phyloP scores from a whole-genome alignment of 441 rosid species.

The Gossypium schwendimanii region DNA sequence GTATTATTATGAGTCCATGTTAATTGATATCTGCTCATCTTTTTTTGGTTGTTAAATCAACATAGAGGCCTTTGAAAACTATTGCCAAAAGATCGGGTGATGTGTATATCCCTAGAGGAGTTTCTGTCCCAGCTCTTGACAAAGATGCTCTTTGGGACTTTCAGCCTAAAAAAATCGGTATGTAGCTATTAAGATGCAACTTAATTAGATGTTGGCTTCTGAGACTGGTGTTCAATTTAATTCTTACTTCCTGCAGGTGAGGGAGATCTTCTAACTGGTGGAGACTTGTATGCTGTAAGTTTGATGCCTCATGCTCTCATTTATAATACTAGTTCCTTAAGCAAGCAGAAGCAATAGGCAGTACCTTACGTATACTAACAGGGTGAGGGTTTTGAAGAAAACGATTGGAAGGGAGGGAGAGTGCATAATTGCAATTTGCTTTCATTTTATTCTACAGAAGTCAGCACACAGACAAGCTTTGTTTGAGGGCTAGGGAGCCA shows the following conservation, averaged over 20 bases:
- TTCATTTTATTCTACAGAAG: neutral
- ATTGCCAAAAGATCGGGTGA: slow-evolving; percentile 91
- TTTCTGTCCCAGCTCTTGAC: slow-evolving; percentile 95
- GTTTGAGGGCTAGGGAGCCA: neutral
- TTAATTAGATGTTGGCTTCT: neutral
- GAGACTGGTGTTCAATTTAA: neutral
- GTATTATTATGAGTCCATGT: neutral
- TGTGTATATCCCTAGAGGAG: slow-evolving; percentile 98
- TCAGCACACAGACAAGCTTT: neutral
- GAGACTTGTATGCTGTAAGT: slow-evolving; percentile 96
- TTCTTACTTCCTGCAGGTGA: slow-evolving; percentile 50
- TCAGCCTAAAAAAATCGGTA: slow-evolving; percentile 88
- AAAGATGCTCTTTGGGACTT: slow-evolving; percentile 93
- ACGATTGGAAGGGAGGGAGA: neutral
- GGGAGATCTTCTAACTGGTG: slow-evolving; percentile 95
- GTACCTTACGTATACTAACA: neutral
- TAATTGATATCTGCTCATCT: slow-evolving; percentile 8
- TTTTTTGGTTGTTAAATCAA: slow-evolving; percentile 3
- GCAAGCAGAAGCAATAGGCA: neutral
- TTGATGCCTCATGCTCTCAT: slow-evolving; percentile 16
- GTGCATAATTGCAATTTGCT: neutral
- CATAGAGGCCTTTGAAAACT: slow-evolving; percentile 94
- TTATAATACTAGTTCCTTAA: neutral
- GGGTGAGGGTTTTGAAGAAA: neutral
- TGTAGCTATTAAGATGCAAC: neutral